Evolutionary conservation across 768 basidiomycete species (phyloP), one percentile per base, ranked within the genome.

Genomic region (Infundibulicybe gibba): DNA sequence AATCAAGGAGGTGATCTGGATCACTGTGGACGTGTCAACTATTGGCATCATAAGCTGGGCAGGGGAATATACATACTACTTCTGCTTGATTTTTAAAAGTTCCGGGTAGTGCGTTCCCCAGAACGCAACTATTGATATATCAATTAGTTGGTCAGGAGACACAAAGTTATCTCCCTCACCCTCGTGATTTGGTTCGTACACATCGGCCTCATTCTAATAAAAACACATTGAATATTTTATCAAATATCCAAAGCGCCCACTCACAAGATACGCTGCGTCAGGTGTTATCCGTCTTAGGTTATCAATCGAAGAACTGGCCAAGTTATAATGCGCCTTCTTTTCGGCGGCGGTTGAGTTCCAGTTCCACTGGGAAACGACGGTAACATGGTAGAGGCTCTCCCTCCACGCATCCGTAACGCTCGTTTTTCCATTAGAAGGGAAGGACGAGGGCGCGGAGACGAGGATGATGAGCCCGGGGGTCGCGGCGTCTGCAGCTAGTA

Each of bases 381-480:
- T 77, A 42, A 74, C 61, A 50, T 79, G 76, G 48, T 71, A 76
- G 3, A 77, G 32, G 43, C 70, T 73, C 6, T 61, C 58, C 25
- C 73, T 57, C 76, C 76, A 76, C 30, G 69, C 69, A 30, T 66
- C 64, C 1, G 69, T 72, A 16, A 75, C 67, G 49, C 74, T 76
- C 11, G 75, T 75, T 31, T 56, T 52, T 9, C 66, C 65, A 20
- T 59, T 56, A 5, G 58, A 62, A 2, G 56, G 57, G 52, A 61
- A 68, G 12, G 67, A 69, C 1, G 63, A 53, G 2, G 72, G 75
- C 0, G 71, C 62, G 17, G 61, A 64, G 41, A 75, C 66, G 31
- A 74, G 62, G 34, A 76, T 66, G 41, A 75, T 68, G 13, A 75
- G 54, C 10, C 69, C 66, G 1, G 69, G 69, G 1, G 72, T 66